Percentiles rank a stretch among this genome's conserved stretches.
These are phyloP conservation scores for Sporisorium reilianum DNA, from an alignment of 1,284 basidiomycete species.

Conservation along the genomic window DNA sequence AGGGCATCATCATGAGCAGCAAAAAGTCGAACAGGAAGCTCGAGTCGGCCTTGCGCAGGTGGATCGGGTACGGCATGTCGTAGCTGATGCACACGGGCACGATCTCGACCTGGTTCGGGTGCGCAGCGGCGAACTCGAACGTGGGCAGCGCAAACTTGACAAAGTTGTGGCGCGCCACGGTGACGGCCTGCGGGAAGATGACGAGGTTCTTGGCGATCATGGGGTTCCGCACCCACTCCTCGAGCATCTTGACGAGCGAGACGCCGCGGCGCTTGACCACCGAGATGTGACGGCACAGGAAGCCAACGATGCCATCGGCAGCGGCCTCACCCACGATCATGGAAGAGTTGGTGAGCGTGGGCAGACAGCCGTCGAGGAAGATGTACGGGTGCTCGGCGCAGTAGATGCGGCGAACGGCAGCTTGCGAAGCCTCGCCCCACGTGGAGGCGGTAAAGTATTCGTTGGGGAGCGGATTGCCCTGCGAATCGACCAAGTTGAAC, in stretches of 20 bases:
- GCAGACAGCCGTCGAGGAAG: conserved; percentile 28
- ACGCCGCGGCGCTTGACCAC: conserved; percentile 24
- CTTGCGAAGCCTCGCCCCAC: conserved; percentile 7
- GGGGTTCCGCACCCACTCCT: conserved; percentile 19
- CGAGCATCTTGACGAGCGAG: conserved; percentile 18
- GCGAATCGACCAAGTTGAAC: conserved; percentile 24
- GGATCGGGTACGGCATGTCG: conserved; percentile 37
- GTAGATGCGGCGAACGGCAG: conserved; percentile 24
- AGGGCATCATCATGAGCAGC: conserved; percentile 33
- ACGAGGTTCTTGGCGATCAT: conserved; percentile 30
- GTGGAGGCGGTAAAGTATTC: conserved; percentile 16
- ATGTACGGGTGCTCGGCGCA: conserved; percentile 36
- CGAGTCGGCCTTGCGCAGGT: conserved; percentile 32
- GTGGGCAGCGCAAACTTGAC: conserved; percentile 29
- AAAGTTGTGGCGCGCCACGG: conserved; percentile 34
- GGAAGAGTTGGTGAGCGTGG: conserved; percentile 24
- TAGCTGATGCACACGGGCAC: conserved; percentile 30
- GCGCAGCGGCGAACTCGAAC: conserved; percentile 24
- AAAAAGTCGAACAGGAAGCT: conserved; percentile 37
- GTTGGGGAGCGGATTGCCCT: conserved; percentile 17
- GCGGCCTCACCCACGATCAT: conserved; percentile 25
- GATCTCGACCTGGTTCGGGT: conserved; percentile 20
- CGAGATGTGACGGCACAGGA: conserved; percentile 17
- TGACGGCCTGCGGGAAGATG: conserved; percentile 29
- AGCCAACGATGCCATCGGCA: conserved; percentile 15